These are phyloP conservation scores for Lycium barbarum DNA, from an alignment of 257 asterid genomes.

Conservation along the genomic window DNA sequence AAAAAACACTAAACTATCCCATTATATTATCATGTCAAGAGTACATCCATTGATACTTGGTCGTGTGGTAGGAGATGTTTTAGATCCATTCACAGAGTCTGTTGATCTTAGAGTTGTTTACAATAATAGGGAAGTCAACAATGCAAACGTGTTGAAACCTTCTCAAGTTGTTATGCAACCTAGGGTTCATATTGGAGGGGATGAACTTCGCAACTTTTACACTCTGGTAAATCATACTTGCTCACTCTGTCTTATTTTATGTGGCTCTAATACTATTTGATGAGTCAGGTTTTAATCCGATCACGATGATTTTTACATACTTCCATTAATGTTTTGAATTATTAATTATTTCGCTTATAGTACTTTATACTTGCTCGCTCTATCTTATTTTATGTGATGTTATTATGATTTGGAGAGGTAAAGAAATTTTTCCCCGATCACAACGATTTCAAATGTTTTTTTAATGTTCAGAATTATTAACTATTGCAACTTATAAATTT, in stretches of 20 bases:
- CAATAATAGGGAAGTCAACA: conserved; percentile 49
- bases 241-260: neutral
- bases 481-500: neutral
- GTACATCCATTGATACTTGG: conserved; percentile 71
- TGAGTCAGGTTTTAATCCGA: neutral
- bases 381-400: neutral
- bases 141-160: conserved; percentile 67
- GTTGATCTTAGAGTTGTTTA: conserved; percentile 52
- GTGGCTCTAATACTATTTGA: neutral
- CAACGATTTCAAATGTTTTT: too few species aligned
- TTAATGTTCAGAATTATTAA: too few species aligned
- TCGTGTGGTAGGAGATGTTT: conserved; percentile 71
- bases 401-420: neutral
- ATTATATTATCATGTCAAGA: conserved; percentile 48
- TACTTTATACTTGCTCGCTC: too few species aligned
- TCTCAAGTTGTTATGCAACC: conserved; percentile 71
- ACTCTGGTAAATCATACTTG: conserved; percentile 48
- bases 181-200: conserved; percentile 78
- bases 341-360: too few species aligned
- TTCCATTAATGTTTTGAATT: too few species aligned
- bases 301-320: too few species aligned
- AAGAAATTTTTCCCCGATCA: too few species aligned
- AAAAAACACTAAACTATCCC: neutral
- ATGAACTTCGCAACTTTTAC: conserved; percentile 72
- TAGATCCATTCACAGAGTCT: conserved; percentile 67